Evolutionary conservation across 2,329 filamentous ascomycete species (phyloP), one percentile per base, ranked within the genome.

Genomic region (Aspergillus pseudoterreus): DNA sequence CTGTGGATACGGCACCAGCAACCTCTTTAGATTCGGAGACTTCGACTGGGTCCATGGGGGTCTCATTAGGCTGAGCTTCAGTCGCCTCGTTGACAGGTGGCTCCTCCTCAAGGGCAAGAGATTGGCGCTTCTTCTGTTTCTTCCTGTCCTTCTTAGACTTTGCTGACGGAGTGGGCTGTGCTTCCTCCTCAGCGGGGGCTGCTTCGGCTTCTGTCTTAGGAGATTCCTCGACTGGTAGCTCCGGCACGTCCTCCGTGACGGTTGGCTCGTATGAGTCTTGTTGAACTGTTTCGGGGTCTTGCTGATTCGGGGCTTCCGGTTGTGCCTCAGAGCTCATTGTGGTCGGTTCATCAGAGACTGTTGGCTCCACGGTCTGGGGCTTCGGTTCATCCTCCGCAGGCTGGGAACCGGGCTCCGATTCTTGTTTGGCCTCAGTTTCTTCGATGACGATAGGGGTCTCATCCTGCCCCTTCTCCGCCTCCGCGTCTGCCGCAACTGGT

Each of bases 111-210:
- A 47, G 12, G 9, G 45, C 36, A 39, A 41, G 42, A 12, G 60
- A 60, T 22, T 58, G 58, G 10, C 53, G 57, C 44, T 59, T 63
- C 52, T 61, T 64, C 51, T 62, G 63, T 47, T 64, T 63, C 49
- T 68, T 69, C 52, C 69, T 68, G 35, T 64, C 60, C 49, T 65
- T 68, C 49, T 67, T 65, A 2, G 49, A 49, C 39, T 62, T 64
- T 42, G n/a, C 11, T 6, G 51, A 43, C 48, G 53, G 43, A 6
- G 47, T 38, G 22, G 50, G 8, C 21, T 57, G 54, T 10, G 36
- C 19, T 6, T 51, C 55, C 43, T 55, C 52, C 17, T 32, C 27
- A n/a, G 15, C 27, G 27, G 36, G 12, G 6, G 15, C 17, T 19
- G 45, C 33, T 35, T 41, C 35, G 11, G 32, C 38, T 15, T 41